Evolutionary conservation across 2,329 filamentous ascomycete species (phyloP).

Genomic region (Periconia sp.): DNA sequence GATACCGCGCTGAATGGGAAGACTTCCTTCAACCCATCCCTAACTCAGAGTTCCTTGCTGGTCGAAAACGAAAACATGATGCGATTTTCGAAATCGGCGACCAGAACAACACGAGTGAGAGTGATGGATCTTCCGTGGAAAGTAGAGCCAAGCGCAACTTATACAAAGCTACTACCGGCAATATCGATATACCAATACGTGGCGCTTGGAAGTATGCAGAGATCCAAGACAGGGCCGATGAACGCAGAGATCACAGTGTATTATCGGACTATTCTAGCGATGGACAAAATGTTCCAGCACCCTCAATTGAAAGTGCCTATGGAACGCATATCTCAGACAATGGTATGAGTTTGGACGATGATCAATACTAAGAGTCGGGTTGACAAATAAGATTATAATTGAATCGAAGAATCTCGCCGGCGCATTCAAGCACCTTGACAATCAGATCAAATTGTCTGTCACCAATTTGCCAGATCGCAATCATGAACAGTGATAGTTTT

Average conservation of each 20-base stretch:
- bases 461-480: not conserved
- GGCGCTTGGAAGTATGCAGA: slow-evolving; percentile 11
- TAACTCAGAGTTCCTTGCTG: slow-evolving; percentile 12
- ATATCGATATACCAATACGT: slow-evolving; percentile 10
- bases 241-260: not conserved
- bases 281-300: slow-evolving; percentile 1
- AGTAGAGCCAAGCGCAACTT: not conserved
- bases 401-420: not conserved
- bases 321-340: not conserved
- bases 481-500: not conserved
- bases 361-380: not conserved
- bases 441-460: not conserved
- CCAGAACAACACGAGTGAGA: slow-evolving; percentile 1
- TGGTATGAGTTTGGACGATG: not conserved
- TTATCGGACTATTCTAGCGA: not conserved
- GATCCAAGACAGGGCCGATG: slow-evolving; percentile 1
- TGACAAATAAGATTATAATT: not conserved
- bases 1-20: slow-evolving; percentile 57
- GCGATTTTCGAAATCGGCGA: not conserved
- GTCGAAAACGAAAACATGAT: slow-evolving; percentile 18
- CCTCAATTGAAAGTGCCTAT: slow-evolving; percentile 5
- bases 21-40: slow-evolving; percentile 20
- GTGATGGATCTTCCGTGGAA: not conserved
- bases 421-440: no score
- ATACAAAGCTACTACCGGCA: not conserved